Base-by-base conservation (phyloP, 345 rosid genomes). In the Hibiscus tridactylites region DNA sequence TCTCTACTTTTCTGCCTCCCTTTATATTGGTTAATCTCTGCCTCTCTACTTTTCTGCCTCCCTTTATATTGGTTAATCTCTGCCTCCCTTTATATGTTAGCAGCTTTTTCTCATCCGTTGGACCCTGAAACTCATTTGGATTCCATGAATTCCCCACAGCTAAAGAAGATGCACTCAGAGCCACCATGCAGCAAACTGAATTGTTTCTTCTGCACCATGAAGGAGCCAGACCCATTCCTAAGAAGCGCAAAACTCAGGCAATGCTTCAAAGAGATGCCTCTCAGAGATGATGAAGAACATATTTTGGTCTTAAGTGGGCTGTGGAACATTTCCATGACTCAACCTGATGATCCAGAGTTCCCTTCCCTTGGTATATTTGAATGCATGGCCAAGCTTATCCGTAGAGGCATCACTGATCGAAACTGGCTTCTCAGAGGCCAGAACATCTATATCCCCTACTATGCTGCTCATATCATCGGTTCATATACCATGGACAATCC, bases 381-480 rank as follows among this genome's bases (percentile, higher is more conserved):
- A 35, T 91, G 87, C 90, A 83, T 88, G 91, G 79, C 85, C 37
- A 86, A 83, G 64, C 84, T 93, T 47, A 88, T 93, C 63, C 75
- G 72, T 0, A 84, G 74, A 72, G 85, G 86, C 67, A 24, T 91
- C 70, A 72, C 21, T 35, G 82, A 88, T 71, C 67, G 17, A 65
- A 8, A 70, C 42, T 93, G 97, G 98, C 90, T 89, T 72, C 83
- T 78, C n/a, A 76, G 77, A 75, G 91, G 86, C 69, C 97, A 91
- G 71, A 91, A 93, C 84, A 80, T 91, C 56, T 91, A 87, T 73
- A 83, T 93, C 56, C 97, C 97, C 1, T 91, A 91, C 60, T 93
- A 91, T 66, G 93, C 98, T 13, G 91, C 96, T 0, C 96, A 93
- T 70, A 81, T 91, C 19, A 82, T 93, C 2, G 98, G 97, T 42